phyloP scores from a whole-genome alignment of 352 stramenopile genomes.

The Saprolegnia parasitica region DNA sequence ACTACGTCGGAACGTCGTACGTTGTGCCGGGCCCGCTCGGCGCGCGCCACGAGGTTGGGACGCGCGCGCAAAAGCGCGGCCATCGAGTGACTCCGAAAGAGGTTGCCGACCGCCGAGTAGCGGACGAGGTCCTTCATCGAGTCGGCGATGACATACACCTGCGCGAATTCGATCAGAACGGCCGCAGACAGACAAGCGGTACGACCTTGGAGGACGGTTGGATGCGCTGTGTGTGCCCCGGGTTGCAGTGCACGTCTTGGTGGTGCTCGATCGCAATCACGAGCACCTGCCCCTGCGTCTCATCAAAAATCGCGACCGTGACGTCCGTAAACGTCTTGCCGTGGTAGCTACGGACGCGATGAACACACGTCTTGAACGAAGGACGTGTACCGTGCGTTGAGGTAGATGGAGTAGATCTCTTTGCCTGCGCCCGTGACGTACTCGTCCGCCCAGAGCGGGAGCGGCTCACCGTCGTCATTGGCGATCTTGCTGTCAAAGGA shows the following conservation, averaged over 20 bases:
- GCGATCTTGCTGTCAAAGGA: conserved; percentile 22
- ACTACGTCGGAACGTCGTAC: too few species aligned
- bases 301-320: conserved; percentile 56
- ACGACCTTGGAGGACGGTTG: conserved; percentile 39
- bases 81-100: conserved; percentile 6
- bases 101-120: conserved; percentile 31
- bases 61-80: conserved; percentile 8
- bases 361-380: conserved; percentile 2
- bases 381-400: conserved; percentile 35
- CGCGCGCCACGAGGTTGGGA: conserved; percentile 44
- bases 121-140: conserved; percentile 50
- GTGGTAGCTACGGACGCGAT: conserved; percentile 36
- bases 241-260: conserved; percentile 68
- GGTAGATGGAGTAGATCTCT: conserved; percentile 71
- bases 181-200: background rate
- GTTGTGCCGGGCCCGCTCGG: conserved; percentile 61
- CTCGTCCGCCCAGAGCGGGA: conserved; percentile 60
- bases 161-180: background rate
- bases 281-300: conserved; percentile 68
- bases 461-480: background rate
- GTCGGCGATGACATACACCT: conserved; percentile 71
- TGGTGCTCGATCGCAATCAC: conserved; percentile 68
- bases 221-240: conserved; percentile 56
- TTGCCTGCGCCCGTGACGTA: conserved; percentile 74
- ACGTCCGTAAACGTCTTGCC: conserved; percentile 73